A percentile compares a stretch with the other conserved stretches of the same genome.
Conservation (phyloP, 495 filamentous ascomycete species). For the Aspergillus asperescens region DNA sequence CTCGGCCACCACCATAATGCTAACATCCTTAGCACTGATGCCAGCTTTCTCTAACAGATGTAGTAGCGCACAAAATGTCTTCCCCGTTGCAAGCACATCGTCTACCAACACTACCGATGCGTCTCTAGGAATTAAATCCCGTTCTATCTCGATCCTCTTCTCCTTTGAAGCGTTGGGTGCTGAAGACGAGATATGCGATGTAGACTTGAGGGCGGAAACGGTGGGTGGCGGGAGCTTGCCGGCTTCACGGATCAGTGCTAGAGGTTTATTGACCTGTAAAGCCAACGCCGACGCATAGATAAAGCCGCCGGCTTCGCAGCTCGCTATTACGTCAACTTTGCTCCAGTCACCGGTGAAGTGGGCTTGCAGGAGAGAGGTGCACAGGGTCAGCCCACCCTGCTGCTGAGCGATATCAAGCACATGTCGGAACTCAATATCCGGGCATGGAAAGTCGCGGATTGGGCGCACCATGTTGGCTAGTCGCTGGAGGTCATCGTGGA, state of each 20-base stretch:
- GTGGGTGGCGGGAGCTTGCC: conserved; percentile 58
- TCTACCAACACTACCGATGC: conserved; percentile 55
- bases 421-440: conserved; percentile 51
- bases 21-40: conserved; percentile 39
- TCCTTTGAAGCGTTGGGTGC: conserved; percentile 26
- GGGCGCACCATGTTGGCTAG: conserved; percentile 49
- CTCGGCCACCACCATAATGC: conserved; percentile 55
- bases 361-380: conserved; percentile 47
- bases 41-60: conserved; percentile 46
- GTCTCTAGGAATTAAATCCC: conserved; percentile 38
- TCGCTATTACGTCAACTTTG: conserved; percentile 41
- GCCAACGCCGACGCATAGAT: conserved; percentile 54
- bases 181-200: conserved; percentile 54
- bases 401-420: conserved; percentile 55
- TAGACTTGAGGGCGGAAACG: conserved; percentile 43
- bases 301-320: conserved; percentile 56
- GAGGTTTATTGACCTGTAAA: conserved; percentile 36
- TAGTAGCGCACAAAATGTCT: conserved; percentile 55
- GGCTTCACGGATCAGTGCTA: conserved; percentile 53
- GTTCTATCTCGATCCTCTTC: conserved; percentile 49
- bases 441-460: conserved; percentile 49
- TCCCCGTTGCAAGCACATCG: conserved; percentile 58
- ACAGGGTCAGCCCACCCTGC: conserved; percentile 48
- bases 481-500: conserved; percentile 45
- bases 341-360: conserved; percentile 49